phyloP scores from a whole-genome alignment of 192 early-diverging fungal genomes.

The Powellomyces hirtus region DNA sequence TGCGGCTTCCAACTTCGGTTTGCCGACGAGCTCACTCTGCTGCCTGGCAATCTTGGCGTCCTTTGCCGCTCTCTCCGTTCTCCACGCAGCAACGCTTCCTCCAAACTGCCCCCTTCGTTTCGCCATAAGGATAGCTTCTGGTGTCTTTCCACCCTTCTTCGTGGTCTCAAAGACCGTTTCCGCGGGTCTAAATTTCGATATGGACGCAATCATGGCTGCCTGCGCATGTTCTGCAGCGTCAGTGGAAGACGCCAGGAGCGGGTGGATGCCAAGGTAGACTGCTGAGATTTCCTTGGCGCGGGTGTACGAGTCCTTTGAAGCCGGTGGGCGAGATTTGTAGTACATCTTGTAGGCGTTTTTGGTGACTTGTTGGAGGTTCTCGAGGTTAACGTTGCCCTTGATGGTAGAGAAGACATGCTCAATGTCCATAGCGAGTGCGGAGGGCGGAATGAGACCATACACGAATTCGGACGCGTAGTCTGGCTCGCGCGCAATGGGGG shows the following conservation, averaged over 20 bases:
- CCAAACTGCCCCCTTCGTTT: slow-evolving; percentile 37
- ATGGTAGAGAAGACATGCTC: slow-evolving; percentile 72
- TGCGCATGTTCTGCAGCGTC: slow-evolving; percentile 61
- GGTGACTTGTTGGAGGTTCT: slow-evolving; percentile 63
- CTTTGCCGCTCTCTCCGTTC: slow-evolving; percentile 29
- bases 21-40: slow-evolving; percentile 31
- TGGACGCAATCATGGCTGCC: slow-evolving; percentile 65
- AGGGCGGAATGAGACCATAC: slow-evolving; percentile 71
- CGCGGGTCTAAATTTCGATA: slow-evolving; percentile 78
- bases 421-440: slow-evolving; percentile 65
- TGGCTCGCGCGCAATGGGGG: slow-evolving; percentile 14
- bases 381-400: slow-evolving; percentile 59
- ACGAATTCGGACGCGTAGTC: slow-evolving; percentile 74
- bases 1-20: slow-evolving; percentile 22
- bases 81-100: slow-evolving; percentile 56
- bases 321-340: slow-evolving; percentile 73
- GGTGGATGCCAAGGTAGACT: slow-evolving; percentile 71
- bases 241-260: slow-evolving; percentile 62
- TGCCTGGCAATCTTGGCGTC: slow-evolving; percentile 31
- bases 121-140: slow-evolving; percentile 56
- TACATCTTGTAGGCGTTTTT: slow-evolving; percentile 88
- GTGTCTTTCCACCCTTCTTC: slow-evolving; percentile 74
- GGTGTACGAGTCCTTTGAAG: slow-evolving; percentile 81
- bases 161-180: slow-evolving; percentile 97
- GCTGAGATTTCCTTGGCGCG: slow-evolving; percentile 82